phyloP scores from a whole-genome alignment of 2,329 filamentous ascomycete genomes.

The Macrophomina tecta region DNA sequence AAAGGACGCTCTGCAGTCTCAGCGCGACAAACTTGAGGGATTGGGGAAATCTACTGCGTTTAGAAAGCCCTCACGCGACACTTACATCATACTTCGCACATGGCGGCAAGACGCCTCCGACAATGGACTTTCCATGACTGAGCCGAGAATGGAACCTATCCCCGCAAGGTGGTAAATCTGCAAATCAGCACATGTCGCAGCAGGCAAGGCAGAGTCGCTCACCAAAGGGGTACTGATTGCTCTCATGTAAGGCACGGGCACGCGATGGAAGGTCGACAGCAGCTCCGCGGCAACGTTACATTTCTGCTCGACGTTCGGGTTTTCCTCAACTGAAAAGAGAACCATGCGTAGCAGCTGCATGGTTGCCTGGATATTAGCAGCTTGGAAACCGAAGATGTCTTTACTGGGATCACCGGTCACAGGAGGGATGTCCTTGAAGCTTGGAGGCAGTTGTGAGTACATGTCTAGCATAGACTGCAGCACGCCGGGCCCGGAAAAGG shows the following conservation, averaged over 20 bases:
- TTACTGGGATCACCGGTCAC: slow-evolving; percentile 42
- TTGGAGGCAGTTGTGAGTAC: slow-evolving; percentile 38
- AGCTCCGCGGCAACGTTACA: slow-evolving; percentile 55
- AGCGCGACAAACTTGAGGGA: background rate
- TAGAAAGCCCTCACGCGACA: slow-evolving; percentile 28
- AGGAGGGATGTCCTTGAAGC: slow-evolving; percentile 38
- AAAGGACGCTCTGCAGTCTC: background rate
- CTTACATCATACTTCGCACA: slow-evolving; percentile 48
- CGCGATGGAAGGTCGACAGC: slow-evolving; percentile 50
- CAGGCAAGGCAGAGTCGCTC: background rate
- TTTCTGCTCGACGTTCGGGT: slow-evolving; percentile 50
- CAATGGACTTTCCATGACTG: slow-evolving; percentile 53
- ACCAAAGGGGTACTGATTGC: slow-evolving; percentile 56
- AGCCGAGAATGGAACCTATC: slow-evolving; percentile 57
- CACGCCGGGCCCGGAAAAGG: slow-evolving; percentile 34
- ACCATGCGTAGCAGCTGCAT: slow-evolving; percentile 57
- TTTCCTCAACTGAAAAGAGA: slow-evolving; percentile 45
- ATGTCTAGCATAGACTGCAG: slow-evolving; percentile 38
- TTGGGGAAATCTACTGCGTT: background rate
- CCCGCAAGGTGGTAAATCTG: slow-evolving; percentile 55
- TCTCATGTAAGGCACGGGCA: slow-evolving; percentile 53
- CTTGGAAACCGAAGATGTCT: slow-evolving; percentile 56
- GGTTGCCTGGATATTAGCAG: slow-evolving; percentile 58
- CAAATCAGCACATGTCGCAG: background rate
- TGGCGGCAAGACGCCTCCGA: slow-evolving; percentile 50